phyloP scores from a whole-genome alignment of 352 stramenopile species.

The Phytopythium montanum region DNA sequence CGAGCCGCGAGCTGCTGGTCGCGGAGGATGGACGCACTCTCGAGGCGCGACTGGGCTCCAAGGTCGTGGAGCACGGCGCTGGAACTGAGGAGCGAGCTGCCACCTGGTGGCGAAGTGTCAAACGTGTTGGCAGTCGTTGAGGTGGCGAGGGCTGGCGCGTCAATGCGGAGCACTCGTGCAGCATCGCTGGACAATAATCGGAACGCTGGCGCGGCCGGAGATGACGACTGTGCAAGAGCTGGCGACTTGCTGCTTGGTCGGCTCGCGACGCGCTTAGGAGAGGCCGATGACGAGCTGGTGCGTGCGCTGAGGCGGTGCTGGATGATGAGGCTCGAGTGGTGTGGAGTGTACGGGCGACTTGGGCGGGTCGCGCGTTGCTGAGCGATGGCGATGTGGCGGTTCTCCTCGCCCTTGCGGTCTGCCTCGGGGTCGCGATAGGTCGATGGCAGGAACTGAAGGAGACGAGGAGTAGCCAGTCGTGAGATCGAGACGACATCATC shows the following conservation, averaged over 20 bases:
- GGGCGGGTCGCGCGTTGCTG: neutral
- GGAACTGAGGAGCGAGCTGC: neutral
- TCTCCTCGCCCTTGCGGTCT: constrained; percentile 5
- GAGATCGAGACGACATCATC: neutral
- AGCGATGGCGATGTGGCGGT: neutral
- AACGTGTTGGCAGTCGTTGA: neutral
- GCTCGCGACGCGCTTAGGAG: neutral
- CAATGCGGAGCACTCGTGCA: constrained; percentile 8
- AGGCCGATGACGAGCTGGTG: neutral
- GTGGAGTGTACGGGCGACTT: neutral
- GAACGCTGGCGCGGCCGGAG: neutral
- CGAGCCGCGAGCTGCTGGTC: neutral
- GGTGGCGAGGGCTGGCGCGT: neutral
- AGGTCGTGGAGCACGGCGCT: neutral
- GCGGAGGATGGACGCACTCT: constrained; percentile 5
- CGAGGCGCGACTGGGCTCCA: neutral
- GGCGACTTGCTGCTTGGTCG: neutral
- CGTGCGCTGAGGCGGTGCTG: neutral
- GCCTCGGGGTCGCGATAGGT: constrained; percentile 1
- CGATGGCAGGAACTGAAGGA: constrained; percentile 1
- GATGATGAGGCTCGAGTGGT: constrained; percentile 8
- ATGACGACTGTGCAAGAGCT: neutral
- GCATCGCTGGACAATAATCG: constrained; percentile 5
- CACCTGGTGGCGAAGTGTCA: neutral
- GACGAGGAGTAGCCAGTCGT: neutral